phyloP scores from a whole-genome alignment of 495 filamentous ascomycete genomes.

The Xylaria sp. region DNA sequence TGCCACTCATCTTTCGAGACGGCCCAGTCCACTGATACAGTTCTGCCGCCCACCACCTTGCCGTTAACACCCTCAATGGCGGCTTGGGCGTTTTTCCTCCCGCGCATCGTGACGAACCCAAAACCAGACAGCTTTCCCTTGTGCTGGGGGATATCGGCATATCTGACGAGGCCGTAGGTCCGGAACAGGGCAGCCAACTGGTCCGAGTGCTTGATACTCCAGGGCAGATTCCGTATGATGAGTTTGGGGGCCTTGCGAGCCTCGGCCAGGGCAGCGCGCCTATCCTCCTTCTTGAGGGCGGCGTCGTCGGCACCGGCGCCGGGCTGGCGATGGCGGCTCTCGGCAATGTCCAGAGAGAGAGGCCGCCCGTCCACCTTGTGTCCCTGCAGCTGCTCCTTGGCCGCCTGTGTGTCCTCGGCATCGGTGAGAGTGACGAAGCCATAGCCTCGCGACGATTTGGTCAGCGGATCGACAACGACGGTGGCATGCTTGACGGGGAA shows the following conservation, averaged over 20 bases:
- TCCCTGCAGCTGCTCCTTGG: conserved; percentile 78
- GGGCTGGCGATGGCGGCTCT: conserved; percentile 76
- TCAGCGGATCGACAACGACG: conserved; percentile 79
- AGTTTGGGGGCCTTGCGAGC: conserved; percentile 74
- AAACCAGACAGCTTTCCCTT: conserved; percentile 81
- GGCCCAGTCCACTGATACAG: conserved; percentile 92
- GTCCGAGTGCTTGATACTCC: conserved; percentile 88
- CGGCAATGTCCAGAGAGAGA: conserved; percentile 85
- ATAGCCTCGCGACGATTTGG: conserved; percentile 86
- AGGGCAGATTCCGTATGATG: conserved; percentile 94
- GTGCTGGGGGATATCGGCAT: conserved; percentile 77
- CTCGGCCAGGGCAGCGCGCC: conserved; percentile 61
- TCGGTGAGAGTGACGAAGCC: conserved; percentile 98
- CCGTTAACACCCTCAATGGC: conserved; percentile 87
- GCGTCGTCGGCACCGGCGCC: conserved; percentile 48
- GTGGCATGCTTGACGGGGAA: conserved; percentile 95
- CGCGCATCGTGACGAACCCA: conserved; percentile 88
- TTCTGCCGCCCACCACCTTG: conserved; percentile 84
- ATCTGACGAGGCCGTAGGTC: conserved; percentile 89
- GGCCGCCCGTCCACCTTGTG: conserved; percentile 76
- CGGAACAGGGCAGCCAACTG: conserved; percentile 78
- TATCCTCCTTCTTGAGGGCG: conserved; percentile 61
- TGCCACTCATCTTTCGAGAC: conserved; percentile 92
- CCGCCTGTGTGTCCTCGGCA: conserved; percentile 82
- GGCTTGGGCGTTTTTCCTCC: conserved; percentile 89